These are phyloP conservation scores for Zasmidium cellare DNA, from an alignment of 2,329 filamentous ascomycete species.

Conservation along the genomic window DNA sequence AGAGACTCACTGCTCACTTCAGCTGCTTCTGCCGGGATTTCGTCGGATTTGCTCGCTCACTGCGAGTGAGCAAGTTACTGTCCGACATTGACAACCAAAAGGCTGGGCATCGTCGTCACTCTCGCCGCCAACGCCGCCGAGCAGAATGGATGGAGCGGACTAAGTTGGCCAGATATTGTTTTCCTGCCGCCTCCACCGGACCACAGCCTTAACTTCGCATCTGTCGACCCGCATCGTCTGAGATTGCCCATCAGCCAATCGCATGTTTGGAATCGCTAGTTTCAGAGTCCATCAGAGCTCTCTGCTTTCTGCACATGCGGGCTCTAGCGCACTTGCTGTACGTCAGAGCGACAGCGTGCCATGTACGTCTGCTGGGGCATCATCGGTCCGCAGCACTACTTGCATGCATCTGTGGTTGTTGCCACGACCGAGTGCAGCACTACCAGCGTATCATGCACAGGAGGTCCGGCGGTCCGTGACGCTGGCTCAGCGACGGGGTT, in stretches of 20 bases:
- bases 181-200: background rate
- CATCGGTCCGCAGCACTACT: slow-evolving; percentile 3
- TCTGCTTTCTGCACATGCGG: background rate
- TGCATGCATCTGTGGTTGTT: slow-evolving; percentile 6
- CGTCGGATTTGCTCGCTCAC: background rate
- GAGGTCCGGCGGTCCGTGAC: background rate
- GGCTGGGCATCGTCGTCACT: background rate
- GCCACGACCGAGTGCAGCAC: background rate
- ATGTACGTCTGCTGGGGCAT: background rate
- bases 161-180: background rate
- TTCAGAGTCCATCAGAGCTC: background rate
- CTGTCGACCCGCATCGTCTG: background rate
- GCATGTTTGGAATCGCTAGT: background rate
- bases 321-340: background rate
- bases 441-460: background rate
- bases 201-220: background rate
- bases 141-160: no score
- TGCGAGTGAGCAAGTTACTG: no score
- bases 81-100: background rate
- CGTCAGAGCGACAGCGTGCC: background rate
- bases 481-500: background rate
- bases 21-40: background rate
- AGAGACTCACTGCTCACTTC: background rate
- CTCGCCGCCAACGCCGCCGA: background rate
- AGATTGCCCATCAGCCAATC: background rate